A percentile compares a stretch with the other conserved stretches of the same genome.
Evolutionary conservation across 225 moss, liverwort and hornwort genomes (phyloP).

Genomic region (Thuidium tamariscinum): DNA sequence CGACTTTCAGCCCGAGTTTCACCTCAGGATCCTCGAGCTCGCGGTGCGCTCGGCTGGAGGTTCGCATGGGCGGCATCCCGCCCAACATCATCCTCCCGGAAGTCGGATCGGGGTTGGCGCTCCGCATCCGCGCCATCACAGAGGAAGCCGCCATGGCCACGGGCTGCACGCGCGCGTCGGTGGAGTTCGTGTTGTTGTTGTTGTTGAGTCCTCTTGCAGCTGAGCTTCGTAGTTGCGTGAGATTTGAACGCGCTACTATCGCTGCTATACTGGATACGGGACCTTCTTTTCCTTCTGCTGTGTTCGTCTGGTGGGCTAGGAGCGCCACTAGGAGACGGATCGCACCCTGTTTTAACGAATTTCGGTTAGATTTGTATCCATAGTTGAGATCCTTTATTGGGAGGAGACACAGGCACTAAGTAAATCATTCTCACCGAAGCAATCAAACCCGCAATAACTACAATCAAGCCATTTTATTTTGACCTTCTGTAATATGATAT

Average conservation of each 20-base stretch:
- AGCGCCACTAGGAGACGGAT: slow-evolving; percentile 64
- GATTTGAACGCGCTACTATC: slow-evolving; percentile 34
- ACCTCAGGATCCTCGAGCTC: slow-evolving; percentile 77
- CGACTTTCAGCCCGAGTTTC: slow-evolving; percentile 59
- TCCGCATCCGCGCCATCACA: slow-evolving; percentile 21
- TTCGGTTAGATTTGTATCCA: neutral
- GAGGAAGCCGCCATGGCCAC: slow-evolving; percentile 19
- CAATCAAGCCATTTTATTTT: neutral
- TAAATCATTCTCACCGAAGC: neutral
- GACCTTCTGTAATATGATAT: too few species aligned
- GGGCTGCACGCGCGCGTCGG: slow-evolving; percentile 10
- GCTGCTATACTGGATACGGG: slow-evolving; percentile 52
- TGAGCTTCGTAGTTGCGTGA: slow-evolving; percentile 28
- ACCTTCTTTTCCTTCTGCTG: slow-evolving; percentile 35
- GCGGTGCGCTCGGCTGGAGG: slow-evolving; percentile 37
- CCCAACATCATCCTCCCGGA: slow-evolving; percentile 4
- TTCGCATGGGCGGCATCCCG: slow-evolving; percentile 4
- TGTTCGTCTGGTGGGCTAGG: slow-evolving; percentile 57
- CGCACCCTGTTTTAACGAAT: slow-evolving; percentile 20
- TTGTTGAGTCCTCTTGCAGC: neutral
- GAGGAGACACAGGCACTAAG: neutral
- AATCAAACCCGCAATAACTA: neutral
- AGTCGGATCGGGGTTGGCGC: neutral
- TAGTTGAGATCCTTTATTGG: neutral
- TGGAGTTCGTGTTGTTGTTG: neutral